Percentiles rank a stretch among this genome's conserved stretches.
Conservation (phyloP, 371 early-diverging fungal species). For the Coemansia sp. region DNA sequence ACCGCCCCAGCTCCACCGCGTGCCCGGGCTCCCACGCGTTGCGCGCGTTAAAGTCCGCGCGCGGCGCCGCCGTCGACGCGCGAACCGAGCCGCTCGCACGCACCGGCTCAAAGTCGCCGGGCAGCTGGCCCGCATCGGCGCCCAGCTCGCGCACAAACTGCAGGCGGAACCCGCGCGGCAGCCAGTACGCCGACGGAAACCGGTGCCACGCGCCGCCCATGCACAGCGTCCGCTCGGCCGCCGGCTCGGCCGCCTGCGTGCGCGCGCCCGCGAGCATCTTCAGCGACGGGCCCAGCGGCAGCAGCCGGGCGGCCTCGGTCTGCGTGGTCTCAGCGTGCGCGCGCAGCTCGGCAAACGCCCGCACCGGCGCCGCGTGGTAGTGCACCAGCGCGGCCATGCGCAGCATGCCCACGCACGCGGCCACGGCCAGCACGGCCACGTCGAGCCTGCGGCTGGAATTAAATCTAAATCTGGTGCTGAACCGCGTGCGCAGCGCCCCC, state of each 20-base stretch:
- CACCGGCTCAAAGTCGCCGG: conserved; percentile 56
- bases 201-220: conserved; percentile 94
- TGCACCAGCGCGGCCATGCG: conserved; percentile 43
- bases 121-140: conserved; percentile 60
- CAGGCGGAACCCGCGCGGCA: conserved; percentile 67
- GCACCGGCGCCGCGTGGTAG: conserved; percentile 40
- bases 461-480: too few relatives aligned
- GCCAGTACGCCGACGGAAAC: conserved; percentile 87
- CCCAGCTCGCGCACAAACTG: conserved; percentile 57
- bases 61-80: conserved; percentile 53
- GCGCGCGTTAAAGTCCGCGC: conserved; percentile 67
- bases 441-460: conserved; percentile 16
- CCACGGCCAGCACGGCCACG: conserved; percentile 49
- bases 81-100: conserved; percentile 10
- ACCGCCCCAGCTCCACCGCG: conserved; percentile 53
- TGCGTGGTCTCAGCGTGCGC: background rate
- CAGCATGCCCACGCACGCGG: conserved; percentile 30
- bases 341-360: conserved; percentile 22
- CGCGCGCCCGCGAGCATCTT: conserved; percentile 7
- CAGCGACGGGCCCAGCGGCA: conserved; percentile 32
- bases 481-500: conserved; percentile 39
- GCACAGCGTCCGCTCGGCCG: conserved; percentile 58
- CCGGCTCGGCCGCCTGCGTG: conserved; percentile 6
- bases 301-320: background rate
- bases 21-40: conserved; percentile 67